These are phyloP conservation scores for Colletotrichum acutatum DNA, from an alignment of 2,329 filamentous ascomycete species.

Conservation along the genomic window DNA sequence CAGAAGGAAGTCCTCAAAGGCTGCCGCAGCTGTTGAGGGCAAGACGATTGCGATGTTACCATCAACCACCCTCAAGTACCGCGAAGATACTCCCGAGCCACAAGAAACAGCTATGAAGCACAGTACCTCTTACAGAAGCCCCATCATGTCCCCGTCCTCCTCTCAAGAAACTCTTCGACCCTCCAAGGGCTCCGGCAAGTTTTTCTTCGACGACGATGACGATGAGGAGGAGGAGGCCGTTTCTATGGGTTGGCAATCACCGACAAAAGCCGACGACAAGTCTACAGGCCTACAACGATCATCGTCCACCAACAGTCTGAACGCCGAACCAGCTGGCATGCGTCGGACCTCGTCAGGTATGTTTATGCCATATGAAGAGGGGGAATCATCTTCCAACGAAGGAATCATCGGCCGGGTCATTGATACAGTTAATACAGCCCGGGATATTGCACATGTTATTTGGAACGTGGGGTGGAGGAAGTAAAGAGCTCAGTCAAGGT, in stretches of 20 bases:
- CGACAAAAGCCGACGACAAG: slow-evolving; percentile 37
- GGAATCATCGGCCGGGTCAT: slow-evolving; percentile 83
- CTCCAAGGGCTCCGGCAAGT: slow-evolving; percentile 71
- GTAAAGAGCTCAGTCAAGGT: slow-evolving; percentile 43
- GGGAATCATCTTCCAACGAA: slow-evolving; percentile 68
- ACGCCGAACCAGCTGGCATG: slow-evolving; percentile 70
- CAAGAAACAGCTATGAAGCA: slow-evolving; percentile 72
- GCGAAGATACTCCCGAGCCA: slow-evolving; percentile 78
- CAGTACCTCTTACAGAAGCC: slow-evolving; percentile 60
- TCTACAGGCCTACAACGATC: slow-evolving; percentile 55
- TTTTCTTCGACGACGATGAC: slow-evolving; percentile 70
- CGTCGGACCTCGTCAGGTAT: slow-evolving; percentile 86
- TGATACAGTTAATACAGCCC: slow-evolving; percentile 81
- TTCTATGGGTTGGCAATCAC: slow-evolving; percentile 36
- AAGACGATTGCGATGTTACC: slow-evolving; percentile 91
- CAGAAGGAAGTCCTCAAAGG: slow-evolving; percentile 52
- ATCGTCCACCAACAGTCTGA: slow-evolving; percentile 60
- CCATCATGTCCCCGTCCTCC: slow-evolving; percentile 75
- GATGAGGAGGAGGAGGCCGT: slow-evolving; percentile 66
- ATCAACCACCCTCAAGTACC: slow-evolving; percentile 87
- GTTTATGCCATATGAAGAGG: slow-evolving; percentile 89
- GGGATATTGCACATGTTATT: slow-evolving; percentile 77
- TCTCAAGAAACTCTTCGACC: slow-evolving; percentile 87
- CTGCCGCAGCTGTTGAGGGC: slow-evolving; percentile 69
- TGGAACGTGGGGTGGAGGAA: slow-evolving; percentile 77